A percentile compares a stretch with the other conserved stretches of the same genome.
Evolutionary conservation across 2,329 filamentous ascomycete species (phyloP).

Genomic region (Emericellopsis atlantica): DNA sequence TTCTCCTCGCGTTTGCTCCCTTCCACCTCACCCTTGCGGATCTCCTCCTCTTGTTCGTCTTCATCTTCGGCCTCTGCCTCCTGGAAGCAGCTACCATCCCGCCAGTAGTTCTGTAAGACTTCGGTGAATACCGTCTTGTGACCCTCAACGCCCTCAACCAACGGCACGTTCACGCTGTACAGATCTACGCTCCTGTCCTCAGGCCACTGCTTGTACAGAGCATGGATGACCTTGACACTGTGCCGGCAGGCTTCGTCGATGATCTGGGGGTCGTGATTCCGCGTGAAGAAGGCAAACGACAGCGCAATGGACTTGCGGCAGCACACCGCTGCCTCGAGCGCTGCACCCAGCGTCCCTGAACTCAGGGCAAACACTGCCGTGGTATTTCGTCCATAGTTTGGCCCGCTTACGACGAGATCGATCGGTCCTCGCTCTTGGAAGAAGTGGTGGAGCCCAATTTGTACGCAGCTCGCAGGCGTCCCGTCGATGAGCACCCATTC

Average conservation of each 20-base stretch:
- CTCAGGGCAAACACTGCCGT: slow-evolving; percentile 69
- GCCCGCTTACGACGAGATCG: slow-evolving; percentile 67
- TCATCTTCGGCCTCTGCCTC: slow-evolving; percentile 57
- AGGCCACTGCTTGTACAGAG: slow-evolving; percentile 64
- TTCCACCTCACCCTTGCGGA: slow-evolving; percentile 56
- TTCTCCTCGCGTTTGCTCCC: slow-evolving; percentile 19
- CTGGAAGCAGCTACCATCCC: slow-evolving; percentile 71
- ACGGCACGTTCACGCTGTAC: slow-evolving; percentile 85
- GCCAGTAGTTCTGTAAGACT: slow-evolving; percentile 88
- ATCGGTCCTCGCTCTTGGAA: slow-evolving; percentile 60
- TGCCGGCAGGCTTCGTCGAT: slow-evolving; percentile 67
- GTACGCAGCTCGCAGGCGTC: slow-evolving; percentile 68
- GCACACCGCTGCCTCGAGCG: slow-evolving; percentile 65
- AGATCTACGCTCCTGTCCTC: slow-evolving; percentile 57
- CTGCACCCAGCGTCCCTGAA: slow-evolving; percentile 65
- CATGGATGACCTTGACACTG: slow-evolving; percentile 65
- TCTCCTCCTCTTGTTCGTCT: slow-evolving; percentile 59
- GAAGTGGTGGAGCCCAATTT: slow-evolving; percentile 72
- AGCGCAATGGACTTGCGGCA: slow-evolving; percentile 63
- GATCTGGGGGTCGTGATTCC: slow-evolving; percentile 70
- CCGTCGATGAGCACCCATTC: slow-evolving; percentile 77
- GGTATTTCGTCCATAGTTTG: slow-evolving; percentile 75
- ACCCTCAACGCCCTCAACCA: slow-evolving; percentile 61
- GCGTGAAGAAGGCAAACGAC: slow-evolving; percentile 79
- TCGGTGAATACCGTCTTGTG: slow-evolving; percentile 70